Percentiles rank a stretch among this genome's conserved stretches.
Evolutionary conservation across 2,329 filamentous ascomycete species (phyloP).

Genomic region (Cadophora malorum): DNA sequence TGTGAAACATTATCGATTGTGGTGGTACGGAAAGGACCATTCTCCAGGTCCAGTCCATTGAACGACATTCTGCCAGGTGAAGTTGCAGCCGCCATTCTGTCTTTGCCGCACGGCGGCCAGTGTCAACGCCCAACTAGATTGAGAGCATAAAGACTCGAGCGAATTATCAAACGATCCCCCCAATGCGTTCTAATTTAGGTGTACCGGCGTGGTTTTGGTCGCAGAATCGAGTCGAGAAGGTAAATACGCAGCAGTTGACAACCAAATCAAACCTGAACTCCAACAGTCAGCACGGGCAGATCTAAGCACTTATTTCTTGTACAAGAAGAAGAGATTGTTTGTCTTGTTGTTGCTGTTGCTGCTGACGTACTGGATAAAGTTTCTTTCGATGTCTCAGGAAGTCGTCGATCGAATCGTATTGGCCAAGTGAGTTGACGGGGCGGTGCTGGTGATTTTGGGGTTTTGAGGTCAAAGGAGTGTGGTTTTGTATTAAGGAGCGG

Average conservation of each 20-base stretch:
- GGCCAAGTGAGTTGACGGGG: background rate
- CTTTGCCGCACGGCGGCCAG: conserved; percentile 31
- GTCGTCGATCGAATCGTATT: conserved; percentile 22
- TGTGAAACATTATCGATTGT: conserved; percentile 13
- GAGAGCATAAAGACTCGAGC: conserved; percentile 28
- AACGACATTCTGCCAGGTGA: conserved; percentile 29
- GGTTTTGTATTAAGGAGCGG: conserved; percentile 30
- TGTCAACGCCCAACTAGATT: conserved; percentile 25
- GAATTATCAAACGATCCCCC: conserved; percentile 8
- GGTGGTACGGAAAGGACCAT: conserved; percentile 21
- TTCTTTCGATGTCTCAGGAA: conserved; percentile 28
- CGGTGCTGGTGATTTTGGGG: background rate
- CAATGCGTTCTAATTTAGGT: conserved; percentile 1
- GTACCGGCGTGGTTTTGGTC: background rate
- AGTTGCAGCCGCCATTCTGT: conserved; percentile 35
- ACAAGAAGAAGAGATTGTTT: background rate
- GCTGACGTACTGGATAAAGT: conserved; percentile 26
- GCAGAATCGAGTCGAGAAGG: conserved; percentile 5
- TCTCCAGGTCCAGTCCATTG: conserved; percentile 28
- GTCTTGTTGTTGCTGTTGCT: conserved; percentile 6
- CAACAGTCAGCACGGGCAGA: conserved; percentile 12
- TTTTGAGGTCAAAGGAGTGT: conserved; percentile 28
- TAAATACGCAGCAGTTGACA: background rate
- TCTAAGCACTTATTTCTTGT: background rate
- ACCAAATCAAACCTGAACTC: conserved; percentile 16